A percentile compares a stretch with the other conserved stretches of the same genome.
Conservation (phyloP, 78 protist species). For the Reticulomyxa filosa region DNA sequence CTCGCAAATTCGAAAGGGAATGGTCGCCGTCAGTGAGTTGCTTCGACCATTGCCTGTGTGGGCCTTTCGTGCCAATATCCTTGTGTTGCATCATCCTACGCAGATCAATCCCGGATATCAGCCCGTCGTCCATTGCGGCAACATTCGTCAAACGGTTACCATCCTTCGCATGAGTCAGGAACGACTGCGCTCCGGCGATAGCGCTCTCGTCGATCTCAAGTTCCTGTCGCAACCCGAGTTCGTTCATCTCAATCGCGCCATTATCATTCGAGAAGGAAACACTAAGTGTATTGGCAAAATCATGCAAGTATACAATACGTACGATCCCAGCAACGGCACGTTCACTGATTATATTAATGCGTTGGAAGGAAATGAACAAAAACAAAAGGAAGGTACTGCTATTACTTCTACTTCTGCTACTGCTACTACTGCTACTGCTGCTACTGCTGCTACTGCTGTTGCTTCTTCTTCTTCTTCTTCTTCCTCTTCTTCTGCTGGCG, state of each 20-base stretch:
- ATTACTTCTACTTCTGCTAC: no score
- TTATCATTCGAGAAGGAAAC: not conserved
- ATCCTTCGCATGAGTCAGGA: not conserved
- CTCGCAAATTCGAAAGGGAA: not conserved
- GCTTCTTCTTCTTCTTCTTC: no score
- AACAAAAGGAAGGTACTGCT: no score
- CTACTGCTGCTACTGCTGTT: no score
- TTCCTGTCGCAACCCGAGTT: not conserved
- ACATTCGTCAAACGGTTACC: conserved; percentile 12
- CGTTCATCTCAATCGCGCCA: not conserved
- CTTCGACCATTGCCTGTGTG: not conserved
- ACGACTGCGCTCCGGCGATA: not conserved
- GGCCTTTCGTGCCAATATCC: conserved; percentile 28
- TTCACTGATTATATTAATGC: no score
- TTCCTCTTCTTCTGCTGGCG: no score
- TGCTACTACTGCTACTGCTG: no score
- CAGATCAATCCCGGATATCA: conserved; percentile 59
- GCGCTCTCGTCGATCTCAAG: not conserved
- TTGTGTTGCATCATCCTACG: conserved; percentile 71
- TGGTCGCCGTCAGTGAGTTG: not conserved
- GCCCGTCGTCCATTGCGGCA: conserved; percentile 71
- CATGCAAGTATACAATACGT: not conserved
- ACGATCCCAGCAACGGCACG: no score
- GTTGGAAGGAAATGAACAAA: no score
- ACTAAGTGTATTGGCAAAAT: not conserved